Evolutionary conservation across 2,329 filamentous ascomycete species (phyloP), one percentile per base, ranked within the genome.

Genomic region (Elsinoe batatas): DNA sequence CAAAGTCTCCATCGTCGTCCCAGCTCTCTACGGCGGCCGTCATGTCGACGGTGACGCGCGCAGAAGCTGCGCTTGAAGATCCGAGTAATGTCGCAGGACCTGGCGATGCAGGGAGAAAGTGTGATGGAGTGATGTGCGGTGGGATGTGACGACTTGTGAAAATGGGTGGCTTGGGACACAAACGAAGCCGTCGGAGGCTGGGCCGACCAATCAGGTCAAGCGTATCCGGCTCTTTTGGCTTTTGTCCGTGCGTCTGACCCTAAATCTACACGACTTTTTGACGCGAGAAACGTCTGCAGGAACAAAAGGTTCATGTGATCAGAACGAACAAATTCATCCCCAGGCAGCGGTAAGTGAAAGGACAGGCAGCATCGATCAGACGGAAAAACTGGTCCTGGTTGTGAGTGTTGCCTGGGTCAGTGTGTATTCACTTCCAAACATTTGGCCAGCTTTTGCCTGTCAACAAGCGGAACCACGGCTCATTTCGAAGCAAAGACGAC

Each of bases 21-120:
- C 76, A 93, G 69, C 81, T 84, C 70, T 91, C 88, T 61, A 91
- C 78, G 67, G 79, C 77, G 63, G 80, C 77, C 47, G 80, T 80
- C 77, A 85, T 83, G 58, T 63, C 69, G 64, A 64, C 65, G 60
- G 53, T 47, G 15, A 26, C 53, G 53, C 53, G 53, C 53, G 53
- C 42, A 55, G 53, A 55, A 35, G 53, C 53, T 55, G 53, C 53
- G 42, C 53, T 55, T 43, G 51, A 33, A 32, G 18, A 33, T 20
- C n/a, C 51, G 36, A 42, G 51, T 44, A 54, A 54, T 42, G 36
- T 51, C 47, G 47, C 47, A 37, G 8, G 47, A 51, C 47, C 32
- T 51, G 47, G 32, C 47, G 47, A 51, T 38, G 47, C 47, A 51
- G 47, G 47, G 47, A 20, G 47, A 38, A 51, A 35, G 47, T 51